Conservation (phyloP, 345 rosid species). For the Eucalyptus coolabah region DNA sequence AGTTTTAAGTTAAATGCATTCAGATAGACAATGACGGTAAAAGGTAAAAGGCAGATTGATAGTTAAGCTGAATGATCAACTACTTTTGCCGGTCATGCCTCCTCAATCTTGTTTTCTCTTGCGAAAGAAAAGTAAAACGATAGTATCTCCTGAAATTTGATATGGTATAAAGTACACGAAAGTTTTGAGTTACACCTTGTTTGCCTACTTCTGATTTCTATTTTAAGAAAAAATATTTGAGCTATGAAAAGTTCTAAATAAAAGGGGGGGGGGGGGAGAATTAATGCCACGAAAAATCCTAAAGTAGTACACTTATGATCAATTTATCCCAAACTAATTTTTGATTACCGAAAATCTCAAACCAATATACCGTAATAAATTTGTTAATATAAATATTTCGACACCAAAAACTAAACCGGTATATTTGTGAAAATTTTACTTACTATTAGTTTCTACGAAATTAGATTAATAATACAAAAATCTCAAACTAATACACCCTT, state of each 20-base stretch:
- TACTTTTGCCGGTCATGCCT: not conserved
- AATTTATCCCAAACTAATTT: too few relatives aligned
- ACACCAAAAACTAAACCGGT: accelerated
- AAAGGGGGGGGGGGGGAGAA: accelerated
- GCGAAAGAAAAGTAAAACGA: not conserved
- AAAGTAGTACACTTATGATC: too few relatives aligned
- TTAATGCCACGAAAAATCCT: too few relatives aligned
- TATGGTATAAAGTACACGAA: not conserved
- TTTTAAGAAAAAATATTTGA: not conserved
- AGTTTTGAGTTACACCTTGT: not conserved
- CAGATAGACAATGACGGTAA: not conserved
- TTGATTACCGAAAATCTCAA: accelerated
- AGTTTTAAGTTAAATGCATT: not conserved
- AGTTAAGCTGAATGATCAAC: not conserved
- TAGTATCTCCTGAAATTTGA: not conserved
- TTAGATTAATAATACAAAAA: too few relatives aligned
- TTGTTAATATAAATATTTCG: too few relatives aligned
- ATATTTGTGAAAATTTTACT: too few relatives aligned
- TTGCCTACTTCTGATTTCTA: not conserved
- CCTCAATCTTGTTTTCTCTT: not conserved
- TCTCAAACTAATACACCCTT: accelerated
- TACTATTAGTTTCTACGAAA: accelerated
- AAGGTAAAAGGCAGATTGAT: not conserved
- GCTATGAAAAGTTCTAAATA: not conserved
- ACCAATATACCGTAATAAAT: accelerated